Conservation (phyloP, 495 filamentous ascomycete genomes). For the Annulohypoxylon maeteangense region DNA sequence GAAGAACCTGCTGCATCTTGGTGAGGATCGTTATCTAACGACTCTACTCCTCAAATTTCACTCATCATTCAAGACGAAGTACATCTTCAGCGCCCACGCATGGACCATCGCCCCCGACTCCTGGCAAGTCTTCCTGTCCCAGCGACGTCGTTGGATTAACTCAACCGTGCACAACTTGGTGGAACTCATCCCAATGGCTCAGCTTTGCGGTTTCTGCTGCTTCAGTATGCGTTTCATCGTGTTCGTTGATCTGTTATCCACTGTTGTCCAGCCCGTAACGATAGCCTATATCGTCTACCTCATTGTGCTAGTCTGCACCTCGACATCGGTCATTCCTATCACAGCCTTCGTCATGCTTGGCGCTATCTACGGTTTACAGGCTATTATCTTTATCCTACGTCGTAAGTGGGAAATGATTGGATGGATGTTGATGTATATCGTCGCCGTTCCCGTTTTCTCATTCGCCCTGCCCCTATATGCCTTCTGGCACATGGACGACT, state of each 20-base stretch:
- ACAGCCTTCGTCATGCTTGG: constrained; percentile 90
- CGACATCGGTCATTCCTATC: constrained; percentile 73
- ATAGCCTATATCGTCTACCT: constrained; percentile 93
- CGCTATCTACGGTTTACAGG: constrained; percentile 95
- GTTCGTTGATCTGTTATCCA: constrained; percentile 91
- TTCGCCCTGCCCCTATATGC: constrained; percentile 92
- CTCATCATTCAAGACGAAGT: constrained; percentile 96
- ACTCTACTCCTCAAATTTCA: constrained; percentile 94
- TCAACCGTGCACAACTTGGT: constrained; percentile 98
- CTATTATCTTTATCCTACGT: constrained; percentile 93
- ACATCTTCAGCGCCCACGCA: constrained; percentile 88
- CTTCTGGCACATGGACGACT: constrained; percentile 99
- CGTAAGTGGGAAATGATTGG: constrained; percentile 99
- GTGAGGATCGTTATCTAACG: constrained; percentile 95
- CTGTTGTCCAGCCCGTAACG: constrained; percentile 89
- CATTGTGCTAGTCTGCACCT: constrained; percentile 73
- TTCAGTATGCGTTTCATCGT: constrained; percentile 99
- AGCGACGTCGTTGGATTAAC: constrained; percentile 99
- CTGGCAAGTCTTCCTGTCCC: constrained; percentile 94
- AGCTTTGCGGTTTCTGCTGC: constrained; percentile 99
- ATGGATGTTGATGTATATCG: constrained; percentile 97
- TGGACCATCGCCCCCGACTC: constrained; percentile 96
- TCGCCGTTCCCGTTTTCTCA: constrained; percentile 92
- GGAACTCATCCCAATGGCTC: constrained; percentile 90
- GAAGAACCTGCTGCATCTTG: constrained; percentile 97